Conservation (phyloP, 441 rosid genomes). For the Arabidopsis hybrid region DNA sequence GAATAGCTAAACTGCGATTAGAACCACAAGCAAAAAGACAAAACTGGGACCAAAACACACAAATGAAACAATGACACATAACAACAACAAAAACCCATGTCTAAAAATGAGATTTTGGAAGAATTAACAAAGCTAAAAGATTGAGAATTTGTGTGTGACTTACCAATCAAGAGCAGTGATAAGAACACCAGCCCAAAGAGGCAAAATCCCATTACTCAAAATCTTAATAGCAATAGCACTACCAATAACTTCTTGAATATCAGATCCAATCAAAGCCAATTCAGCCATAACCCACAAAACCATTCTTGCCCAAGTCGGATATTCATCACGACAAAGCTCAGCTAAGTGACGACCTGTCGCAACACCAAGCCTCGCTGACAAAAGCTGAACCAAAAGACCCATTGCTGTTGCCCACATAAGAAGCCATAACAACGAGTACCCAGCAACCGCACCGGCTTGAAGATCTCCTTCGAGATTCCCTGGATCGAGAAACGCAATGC, state of each 20-base stretch:
- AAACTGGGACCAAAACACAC: not conserved
- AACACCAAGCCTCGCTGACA: slow-evolving; percentile 89
- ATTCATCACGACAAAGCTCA: slow-evolving; percentile 96
- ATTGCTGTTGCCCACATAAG: slow-evolving; percentile 91
- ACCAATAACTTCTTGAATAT: slow-evolving; percentile 93
- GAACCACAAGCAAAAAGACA: not conserved
- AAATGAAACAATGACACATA: not conserved
- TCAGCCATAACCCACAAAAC: slow-evolving; percentile 92
- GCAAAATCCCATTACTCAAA: slow-evolving; percentile 73
- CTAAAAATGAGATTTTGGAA: not conserved
- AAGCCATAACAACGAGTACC: slow-evolving; percentile 87
- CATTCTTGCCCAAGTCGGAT: slow-evolving; percentile 82
- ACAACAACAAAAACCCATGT: not conserved
- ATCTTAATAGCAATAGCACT: slow-evolving; percentile 92
- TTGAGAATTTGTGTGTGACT: not conserved
- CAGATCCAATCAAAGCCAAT: slow-evolving; percentile 88
- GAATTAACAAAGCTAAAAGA: not conserved
- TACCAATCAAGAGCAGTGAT: slow-evolving; percentile 82
- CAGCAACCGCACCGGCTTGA: slow-evolving; percentile 93
- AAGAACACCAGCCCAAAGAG: slow-evolving; percentile 87
- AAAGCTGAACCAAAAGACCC: slow-evolving; percentile 87
- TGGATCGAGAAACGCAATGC: slow-evolving; percentile 93
- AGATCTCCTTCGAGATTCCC: slow-evolving; percentile 95
- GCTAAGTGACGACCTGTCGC: slow-evolving; percentile 90
- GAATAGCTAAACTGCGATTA: not conserved